A percentile compares a stretch with the other conserved stretches of the same genome.
phyloP scores from a whole-genome alignment of 495 filamentous ascomycete genomes.

The Oidiodendron maius region DNA sequence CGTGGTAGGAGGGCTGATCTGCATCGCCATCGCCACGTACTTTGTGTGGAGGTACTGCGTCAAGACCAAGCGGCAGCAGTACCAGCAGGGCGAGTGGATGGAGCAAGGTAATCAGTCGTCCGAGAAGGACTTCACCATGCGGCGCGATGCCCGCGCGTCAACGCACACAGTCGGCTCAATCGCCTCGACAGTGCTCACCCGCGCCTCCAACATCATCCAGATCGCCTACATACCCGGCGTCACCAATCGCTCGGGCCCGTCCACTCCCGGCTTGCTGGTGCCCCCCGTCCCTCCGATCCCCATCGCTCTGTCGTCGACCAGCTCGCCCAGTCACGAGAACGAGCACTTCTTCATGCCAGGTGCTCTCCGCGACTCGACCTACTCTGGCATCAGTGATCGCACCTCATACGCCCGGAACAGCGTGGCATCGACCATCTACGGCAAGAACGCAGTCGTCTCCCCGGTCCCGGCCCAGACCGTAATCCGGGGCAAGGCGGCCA shows the following conservation, averaged over 20 bases:
- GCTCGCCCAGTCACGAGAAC: constrained; percentile 59
- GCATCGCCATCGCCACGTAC: constrained; percentile 64
- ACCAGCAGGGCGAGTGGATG: constrained; percentile 39
- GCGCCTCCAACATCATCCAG: constrained; percentile 97
- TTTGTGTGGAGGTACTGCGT: constrained; percentile 84
- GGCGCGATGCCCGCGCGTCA: constrained; percentile 62
- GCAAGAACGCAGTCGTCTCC: constrained; percentile 76
- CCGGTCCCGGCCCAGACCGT: constrained; percentile 79
- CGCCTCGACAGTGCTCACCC: constrained; percentile 89
- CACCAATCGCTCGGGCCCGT: constrained; percentile 81
- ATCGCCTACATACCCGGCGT: constrained; percentile 98
- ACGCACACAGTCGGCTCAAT: constrained; percentile 88
- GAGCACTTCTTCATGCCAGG: constrained; percentile 93
- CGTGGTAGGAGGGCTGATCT: constrained; percentile 69
- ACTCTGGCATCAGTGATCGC: constrained; percentile 61
- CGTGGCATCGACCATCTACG: constrained; percentile 88
- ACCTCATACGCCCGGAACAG: constrained; percentile 67
- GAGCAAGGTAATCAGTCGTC: constrained; percentile 35
- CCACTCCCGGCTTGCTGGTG: constrained; percentile 75
- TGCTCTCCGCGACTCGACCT: constrained; percentile 84
- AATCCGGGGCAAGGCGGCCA: constrained; percentile 76
- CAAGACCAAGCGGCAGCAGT: constrained; percentile 65
- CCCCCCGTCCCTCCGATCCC: constrained; percentile 92
- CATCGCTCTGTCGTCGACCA: constrained; percentile 49
- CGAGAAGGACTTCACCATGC: constrained; percentile 53